Conservation (phyloP, 2,329 filamentous ascomycete genomes). For the Penicillium sp. region DNA sequence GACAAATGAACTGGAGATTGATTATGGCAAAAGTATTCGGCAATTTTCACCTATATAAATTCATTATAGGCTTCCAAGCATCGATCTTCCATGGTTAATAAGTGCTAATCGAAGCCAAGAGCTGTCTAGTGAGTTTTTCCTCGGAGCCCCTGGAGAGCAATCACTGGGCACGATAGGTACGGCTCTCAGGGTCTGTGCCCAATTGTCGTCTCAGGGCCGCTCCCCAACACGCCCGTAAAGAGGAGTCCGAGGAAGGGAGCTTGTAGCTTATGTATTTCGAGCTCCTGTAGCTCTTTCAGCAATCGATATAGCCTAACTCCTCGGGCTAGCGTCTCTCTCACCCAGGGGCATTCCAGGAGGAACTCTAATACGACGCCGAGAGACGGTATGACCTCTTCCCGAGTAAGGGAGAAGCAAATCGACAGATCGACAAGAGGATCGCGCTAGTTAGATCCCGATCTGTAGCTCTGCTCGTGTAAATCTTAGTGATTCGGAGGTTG, state of each 20-base stretch:
- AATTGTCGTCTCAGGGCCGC: neutral
- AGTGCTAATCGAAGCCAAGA: neutral
- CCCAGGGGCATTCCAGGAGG: neutral
- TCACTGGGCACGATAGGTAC: neutral
- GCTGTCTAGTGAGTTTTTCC: neutral
- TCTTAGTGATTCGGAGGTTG: neutral
- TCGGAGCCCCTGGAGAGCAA: neutral
- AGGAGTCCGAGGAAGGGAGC: too few species aligned
- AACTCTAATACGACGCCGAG: neutral
- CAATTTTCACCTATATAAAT: neutral
- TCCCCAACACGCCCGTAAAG: neutral
- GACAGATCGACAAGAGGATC: neutral
- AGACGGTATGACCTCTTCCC: neutral
- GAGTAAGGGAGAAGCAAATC: neutral
- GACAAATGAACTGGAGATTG: neutral
- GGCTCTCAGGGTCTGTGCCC: neutral
- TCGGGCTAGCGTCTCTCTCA: neutral
- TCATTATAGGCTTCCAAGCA: neutral
- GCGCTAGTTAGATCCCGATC: too few species aligned
- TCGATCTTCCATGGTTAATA: neutral
- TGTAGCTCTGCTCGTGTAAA: neutral
- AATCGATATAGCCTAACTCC: neutral
- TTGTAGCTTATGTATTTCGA: neutral
- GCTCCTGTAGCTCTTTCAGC: neutral
- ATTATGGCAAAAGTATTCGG: neutral